Evolutionary conservation across 768 basidiomycete species (phyloP).

Genomic region (Cystobasidium tubakii): DNA sequence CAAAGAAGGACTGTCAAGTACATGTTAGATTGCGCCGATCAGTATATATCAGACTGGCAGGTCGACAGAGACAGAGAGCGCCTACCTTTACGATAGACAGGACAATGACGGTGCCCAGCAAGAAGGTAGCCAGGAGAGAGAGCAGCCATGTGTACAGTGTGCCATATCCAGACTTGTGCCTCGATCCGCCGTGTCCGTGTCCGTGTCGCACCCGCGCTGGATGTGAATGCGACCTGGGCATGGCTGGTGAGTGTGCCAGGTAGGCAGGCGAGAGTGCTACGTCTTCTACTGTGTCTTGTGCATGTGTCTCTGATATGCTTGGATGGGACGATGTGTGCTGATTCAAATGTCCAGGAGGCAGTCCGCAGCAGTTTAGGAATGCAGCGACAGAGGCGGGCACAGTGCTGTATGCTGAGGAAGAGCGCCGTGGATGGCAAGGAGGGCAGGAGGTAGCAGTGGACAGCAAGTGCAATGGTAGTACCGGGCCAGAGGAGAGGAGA

Average conservation of each 20-base stretch:
- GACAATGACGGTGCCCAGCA: constrained; percentile 81
- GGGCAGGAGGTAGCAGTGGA: too few relatives aligned
- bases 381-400: too few relatives aligned
- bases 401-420: too few relatives aligned
- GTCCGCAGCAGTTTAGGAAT: too few relatives aligned
- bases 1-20: constrained; percentile 41
- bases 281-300: not conserved
- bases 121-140: constrained; percentile 64
- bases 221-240: not conserved
- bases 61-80: not conserved
- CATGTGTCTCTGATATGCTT: not conserved
- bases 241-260: too few relatives aligned
- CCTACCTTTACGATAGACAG: constrained; percentile 77
- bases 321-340: not conserved
- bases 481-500: too few relatives aligned
- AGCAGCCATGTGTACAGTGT: constrained; percentile 47
- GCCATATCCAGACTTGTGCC: not conserved
- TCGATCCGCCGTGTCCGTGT: not conserved
- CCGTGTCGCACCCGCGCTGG: not conserved
- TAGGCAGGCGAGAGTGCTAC: too few relatives aligned
- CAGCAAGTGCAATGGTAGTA: too few relatives aligned
- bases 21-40: too few relatives aligned
- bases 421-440: too few relatives aligned
- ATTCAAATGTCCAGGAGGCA: too few relatives aligned
- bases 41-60: too few relatives aligned